Evolutionary conservation across 2,329 filamentous ascomycete species (phyloP), one percentile per base, ranked within the genome.

Genomic region (Venturia oleaginea): DNA sequence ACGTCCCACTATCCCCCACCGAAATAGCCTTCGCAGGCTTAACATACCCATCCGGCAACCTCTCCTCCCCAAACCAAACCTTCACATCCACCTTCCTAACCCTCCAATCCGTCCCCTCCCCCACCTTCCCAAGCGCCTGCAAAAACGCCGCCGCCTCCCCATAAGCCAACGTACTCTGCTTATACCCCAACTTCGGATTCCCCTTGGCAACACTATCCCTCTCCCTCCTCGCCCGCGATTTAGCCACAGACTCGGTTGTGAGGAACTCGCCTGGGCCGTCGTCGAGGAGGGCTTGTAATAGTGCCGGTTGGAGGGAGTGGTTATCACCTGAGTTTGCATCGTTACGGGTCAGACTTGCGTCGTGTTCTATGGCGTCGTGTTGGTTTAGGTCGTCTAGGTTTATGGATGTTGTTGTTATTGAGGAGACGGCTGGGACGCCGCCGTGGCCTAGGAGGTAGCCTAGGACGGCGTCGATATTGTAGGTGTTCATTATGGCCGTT

Each of bases 281-380:
- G 17, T 61, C 62, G 1, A 74, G 57, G 24, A 70, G 67, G 7
- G 71, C 66, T 4, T 69, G 62, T 48, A 75, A 70, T 1, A 72
- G 66, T 8, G 69, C 66, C 1, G 65, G 61, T 42, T 70, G 65
- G 51, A 71, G 68, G 4, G 64, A 67, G 46, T 71, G 67, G 55
- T 70, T 67, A 42, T 72, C 71, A 3, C 72, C 73, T 27, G 69
- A 68, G 6, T 66, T 68, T 17, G 68, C 24, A 57, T 70, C 68
- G 22, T 67, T 64, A 8, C 74, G 68, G 0, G 69, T 69, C 1
- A 76, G 68, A 8, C 70, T 73, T 30, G 67, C 73, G 62, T 77
- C 75, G 62, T 76, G 74, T 66, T 76, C 75, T 27, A 76, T 68
- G 2, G 68, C 66, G 40, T 71, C 69, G 68, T 76, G 75, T 32